Conservation (phyloP, 192 early-diverging fungal genomes). For the Coemansia sp. region DNA sequence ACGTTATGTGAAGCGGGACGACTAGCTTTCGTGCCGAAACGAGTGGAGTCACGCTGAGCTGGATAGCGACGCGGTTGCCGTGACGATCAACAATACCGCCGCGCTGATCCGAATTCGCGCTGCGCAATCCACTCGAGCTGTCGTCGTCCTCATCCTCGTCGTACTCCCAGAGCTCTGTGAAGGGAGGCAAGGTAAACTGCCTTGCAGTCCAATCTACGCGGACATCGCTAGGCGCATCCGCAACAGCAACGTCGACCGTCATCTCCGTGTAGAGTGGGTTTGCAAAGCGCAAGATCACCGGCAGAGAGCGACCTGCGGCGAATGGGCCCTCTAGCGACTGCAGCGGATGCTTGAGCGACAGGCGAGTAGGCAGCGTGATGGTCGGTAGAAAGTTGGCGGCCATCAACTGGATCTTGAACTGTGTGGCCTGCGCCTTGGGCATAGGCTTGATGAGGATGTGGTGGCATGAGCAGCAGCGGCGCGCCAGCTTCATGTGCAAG, state of each 20-base stretch:
- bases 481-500: conserved; percentile 83
- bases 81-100: conserved; percentile 45
- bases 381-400: conserved; percentile 82
- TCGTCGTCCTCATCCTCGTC: conserved; percentile 64
- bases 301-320: conserved; percentile 43
- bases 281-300: conserved; percentile 70
- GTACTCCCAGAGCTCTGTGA: conserved; percentile 82
- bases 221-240: conserved; percentile 33
- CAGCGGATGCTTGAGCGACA: conserved; percentile 21
- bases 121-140: neutral
- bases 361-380: conserved; percentile 59
- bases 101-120: neutral
- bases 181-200: conserved; percentile 69
- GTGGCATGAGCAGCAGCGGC: conserved; percentile 85
- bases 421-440: conserved; percentile 83
- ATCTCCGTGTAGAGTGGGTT: conserved; percentile 83
- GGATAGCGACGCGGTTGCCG: conserved; percentile 49
- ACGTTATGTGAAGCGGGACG: conserved; percentile 42
- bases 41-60: conserved; percentile 35
- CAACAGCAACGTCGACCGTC: conserved; percentile 61
- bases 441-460: conserved; percentile 93
- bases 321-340: conserved; percentile 21
- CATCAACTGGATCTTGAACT: conserved; percentile 89
- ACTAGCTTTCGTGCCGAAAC: conserved; percentile 13
- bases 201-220: conserved; percentile 64